These are phyloP conservation scores for Tremellales sp. DNA, from an alignment of 1,284 basidiomycete genomes.

Conservation along the genomic window DNA sequence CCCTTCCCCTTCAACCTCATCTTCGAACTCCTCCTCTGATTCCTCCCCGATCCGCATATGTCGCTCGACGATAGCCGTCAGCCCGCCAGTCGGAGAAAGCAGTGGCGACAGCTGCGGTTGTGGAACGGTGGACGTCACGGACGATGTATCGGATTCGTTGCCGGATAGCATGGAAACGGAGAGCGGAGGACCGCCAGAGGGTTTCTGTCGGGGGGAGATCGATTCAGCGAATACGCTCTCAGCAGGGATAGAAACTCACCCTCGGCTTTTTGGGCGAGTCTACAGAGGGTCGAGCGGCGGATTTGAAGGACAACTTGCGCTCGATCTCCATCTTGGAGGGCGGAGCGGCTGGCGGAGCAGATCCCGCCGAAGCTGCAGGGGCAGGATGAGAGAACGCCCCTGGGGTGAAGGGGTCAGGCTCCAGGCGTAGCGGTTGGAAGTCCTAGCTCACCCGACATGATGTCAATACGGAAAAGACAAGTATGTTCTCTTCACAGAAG, in stretches of 20 bases:
- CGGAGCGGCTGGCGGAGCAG: conserved; percentile 55
- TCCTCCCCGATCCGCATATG: conserved; percentile 10
- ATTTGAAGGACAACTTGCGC: conserved; percentile 75
- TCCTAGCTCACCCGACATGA: too few species aligned
- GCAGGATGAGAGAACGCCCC: too few species aligned
- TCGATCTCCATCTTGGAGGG: conserved; percentile 81
- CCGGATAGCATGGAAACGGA: conserved; percentile 53
- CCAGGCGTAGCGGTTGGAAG: too few species aligned
- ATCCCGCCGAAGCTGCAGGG: neutral
- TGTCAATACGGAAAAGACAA: too few species aligned
- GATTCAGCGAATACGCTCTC: neutral
- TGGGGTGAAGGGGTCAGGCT: too few species aligned
- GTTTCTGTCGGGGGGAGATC: conserved; percentile 7
- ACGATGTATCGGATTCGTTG: conserved; percentile 82
- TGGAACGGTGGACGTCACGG: conserved; percentile 54
- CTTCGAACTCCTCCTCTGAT: conserved; percentile 55
- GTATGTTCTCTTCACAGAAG: too few species aligned
- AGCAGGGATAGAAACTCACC: conserved; percentile 11
- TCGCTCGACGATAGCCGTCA: conserved; percentile 35
- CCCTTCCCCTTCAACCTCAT: conserved; percentile 59
- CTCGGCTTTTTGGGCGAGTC: conserved; percentile 28
- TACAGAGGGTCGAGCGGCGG: conserved; percentile 21
- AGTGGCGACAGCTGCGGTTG: conserved; percentile 21
- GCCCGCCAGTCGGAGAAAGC: conserved; percentile 25
- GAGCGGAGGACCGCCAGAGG: conserved; percentile 8